Conservation (phyloP, 2,329 filamentous ascomycete genomes). For the Diaporthe vaccinii region DNA sequence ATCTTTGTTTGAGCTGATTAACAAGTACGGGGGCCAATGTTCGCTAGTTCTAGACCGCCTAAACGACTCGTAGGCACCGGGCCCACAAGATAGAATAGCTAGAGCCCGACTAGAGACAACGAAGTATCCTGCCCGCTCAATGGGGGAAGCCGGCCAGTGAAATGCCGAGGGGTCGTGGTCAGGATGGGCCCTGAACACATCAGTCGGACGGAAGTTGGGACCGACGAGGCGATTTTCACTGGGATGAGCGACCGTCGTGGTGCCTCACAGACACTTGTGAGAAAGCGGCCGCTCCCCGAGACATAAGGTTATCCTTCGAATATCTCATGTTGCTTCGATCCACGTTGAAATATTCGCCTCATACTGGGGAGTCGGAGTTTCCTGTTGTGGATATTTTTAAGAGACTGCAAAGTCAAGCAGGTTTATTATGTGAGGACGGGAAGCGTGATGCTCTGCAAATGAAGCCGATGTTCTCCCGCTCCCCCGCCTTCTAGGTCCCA, state of each 20-base stretch:
- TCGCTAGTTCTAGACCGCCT: conserved; percentile 6
- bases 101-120: not conserved
- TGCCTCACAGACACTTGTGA: not conserved
- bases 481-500: conserved; percentile 1
- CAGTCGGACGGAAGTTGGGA: not conserved
- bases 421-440: not conserved
- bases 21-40: no score
- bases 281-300: not conserved
- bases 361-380: not conserved
- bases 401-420: not conserved
- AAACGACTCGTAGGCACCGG: not conserved
- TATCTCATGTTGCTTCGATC: conserved; percentile 4
- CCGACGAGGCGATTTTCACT: not conserved
- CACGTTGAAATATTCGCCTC: conserved; percentile 3
- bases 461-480: conserved; percentile 15
- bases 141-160: not conserved
- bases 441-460: conserved; percentile 13
- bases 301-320: not conserved
- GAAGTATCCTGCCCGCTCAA: not conserved
- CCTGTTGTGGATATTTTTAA: not conserved
- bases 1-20: no score
- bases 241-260: not conserved
- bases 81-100: not conserved
- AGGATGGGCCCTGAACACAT: not conserved
- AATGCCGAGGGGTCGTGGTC: not conserved